These are phyloP conservation scores for Paecilomyces niveus DNA, from an alignment of 2,329 filamentous ascomycete species.

Conservation along the genomic window DNA sequence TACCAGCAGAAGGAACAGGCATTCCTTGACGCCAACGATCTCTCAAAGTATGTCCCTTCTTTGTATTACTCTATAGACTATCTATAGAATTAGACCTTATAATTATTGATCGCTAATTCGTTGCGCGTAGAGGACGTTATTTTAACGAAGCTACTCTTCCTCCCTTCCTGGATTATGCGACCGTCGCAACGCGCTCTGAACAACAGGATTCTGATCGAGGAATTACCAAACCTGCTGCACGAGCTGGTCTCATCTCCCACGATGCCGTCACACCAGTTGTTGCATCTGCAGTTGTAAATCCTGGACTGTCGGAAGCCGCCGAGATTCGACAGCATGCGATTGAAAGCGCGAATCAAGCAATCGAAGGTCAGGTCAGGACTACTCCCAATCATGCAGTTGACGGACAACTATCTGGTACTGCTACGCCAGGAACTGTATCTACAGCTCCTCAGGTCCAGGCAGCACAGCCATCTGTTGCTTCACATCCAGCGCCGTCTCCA, in stretches of 20 bases:
- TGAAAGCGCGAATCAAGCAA: constrained; percentile 1
- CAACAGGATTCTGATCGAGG: constrained; percentile 17
- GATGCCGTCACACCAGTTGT: constrained; percentile 12
- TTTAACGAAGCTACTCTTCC: constrained; percentile 52
- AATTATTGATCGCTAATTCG: constrained; percentile 13
- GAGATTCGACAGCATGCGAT: neutral
- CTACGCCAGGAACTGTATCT: constrained; percentile 6
- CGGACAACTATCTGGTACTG: neutral
- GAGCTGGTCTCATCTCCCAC: constrained; percentile 8
- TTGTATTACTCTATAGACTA: constrained; percentile 5
- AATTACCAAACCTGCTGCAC: constrained; percentile 31
- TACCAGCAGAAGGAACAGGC: constrained; percentile 44
- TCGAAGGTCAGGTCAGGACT: neutral
- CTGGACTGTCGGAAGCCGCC: neutral
- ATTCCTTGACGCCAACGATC: constrained; percentile 53
- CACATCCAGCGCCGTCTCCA: constrained; percentile 48
- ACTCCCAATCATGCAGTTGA: constrained; percentile 18
- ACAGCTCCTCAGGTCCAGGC: constrained; percentile 8
- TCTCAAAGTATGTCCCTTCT: constrained; percentile 45
- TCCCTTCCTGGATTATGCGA: constrained; percentile 25
- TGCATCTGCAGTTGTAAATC: neutral
- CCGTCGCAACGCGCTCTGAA: constrained; percentile 22
- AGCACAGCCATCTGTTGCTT: constrained; percentile 11
- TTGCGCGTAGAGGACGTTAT: constrained; percentile 43
- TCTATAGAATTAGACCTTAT: neutral